Percentiles rank a stretch among this genome's conserved stretches.
These are phyloP conservation scores for Hypoxylon sp. DNA, from an alignment of 2,329 filamentous ascomycete genomes.

Conservation along the genomic window DNA sequence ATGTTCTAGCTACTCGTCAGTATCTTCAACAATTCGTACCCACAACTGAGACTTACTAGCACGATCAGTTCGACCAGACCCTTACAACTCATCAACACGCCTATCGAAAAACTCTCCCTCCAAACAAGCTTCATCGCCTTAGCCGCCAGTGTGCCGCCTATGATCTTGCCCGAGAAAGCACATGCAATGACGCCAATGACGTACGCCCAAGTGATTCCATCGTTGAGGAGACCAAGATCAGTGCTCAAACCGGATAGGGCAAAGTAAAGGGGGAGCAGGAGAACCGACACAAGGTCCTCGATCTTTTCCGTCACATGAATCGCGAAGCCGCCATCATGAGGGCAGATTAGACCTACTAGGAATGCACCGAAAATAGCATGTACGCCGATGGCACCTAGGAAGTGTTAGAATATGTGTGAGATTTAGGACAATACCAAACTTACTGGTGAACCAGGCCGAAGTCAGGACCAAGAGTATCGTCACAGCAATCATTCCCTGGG, in stretches of 20 bases:
- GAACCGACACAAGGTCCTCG: constrained; percentile 83
- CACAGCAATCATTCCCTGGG: constrained; percentile 82
- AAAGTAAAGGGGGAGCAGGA: constrained; percentile 93
- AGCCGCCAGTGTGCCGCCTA: constrained; percentile 82
- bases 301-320: constrained; percentile 94
- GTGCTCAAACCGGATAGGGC: constrained; percentile 90
- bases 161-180: constrained; percentile 85
- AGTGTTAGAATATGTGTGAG: constrained; percentile 39
- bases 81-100: constrained; percentile 94
- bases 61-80: constrained; percentile 94
- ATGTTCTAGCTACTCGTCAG: constrained; percentile 60
- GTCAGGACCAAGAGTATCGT: constrained; percentile 81
- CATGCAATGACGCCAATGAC: constrained; percentile 82
- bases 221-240: constrained; percentile 82
- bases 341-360: constrained; percentile 86
- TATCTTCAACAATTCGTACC: constrained; percentile 9
- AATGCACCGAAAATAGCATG: constrained; percentile 96
- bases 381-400: constrained; percentile 82
- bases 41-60: constrained; percentile 63
- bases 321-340: constrained; percentile 87
- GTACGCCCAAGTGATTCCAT: constrained; percentile 87
- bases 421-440: constrained; percentile 12
- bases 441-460: constrained; percentile 66
- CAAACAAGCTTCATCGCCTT: constrained; percentile 79
- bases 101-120: constrained; percentile 89